These are phyloP conservation scores for Amorphotheca resinae DNA, from an alignment of 495 filamentous ascomycete species.

Conservation along the genomic window DNA sequence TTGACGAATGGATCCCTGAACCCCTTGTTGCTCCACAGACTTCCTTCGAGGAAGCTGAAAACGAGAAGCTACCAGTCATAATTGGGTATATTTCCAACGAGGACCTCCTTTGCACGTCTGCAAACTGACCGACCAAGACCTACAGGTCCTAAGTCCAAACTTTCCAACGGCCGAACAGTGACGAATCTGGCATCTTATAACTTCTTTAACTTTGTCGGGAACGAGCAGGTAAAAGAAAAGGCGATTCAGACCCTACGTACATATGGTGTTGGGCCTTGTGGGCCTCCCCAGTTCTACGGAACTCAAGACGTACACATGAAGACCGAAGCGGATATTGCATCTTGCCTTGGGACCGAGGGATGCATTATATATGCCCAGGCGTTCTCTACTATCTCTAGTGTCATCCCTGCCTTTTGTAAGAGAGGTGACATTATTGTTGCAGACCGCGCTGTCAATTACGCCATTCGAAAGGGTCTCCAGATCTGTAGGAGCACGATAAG, in stretches of 20 bases:
- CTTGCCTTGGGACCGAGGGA: slow-evolving; percentile 69
- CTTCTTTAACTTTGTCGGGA: slow-evolving; percentile 90
- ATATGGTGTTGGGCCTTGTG: slow-evolving; percentile 93
- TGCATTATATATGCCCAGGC: slow-evolving; percentile 94
- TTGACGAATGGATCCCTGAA: slow-evolving; percentile 95
- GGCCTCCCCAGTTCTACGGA: slow-evolving; percentile 94
- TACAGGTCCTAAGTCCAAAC: slow-evolving; percentile 78
- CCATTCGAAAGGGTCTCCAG: slow-evolving; percentile 88
- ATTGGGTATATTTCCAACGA: slow-evolving; percentile 50
- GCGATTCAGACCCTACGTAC: slow-evolving; percentile 85
- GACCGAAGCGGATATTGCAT: slow-evolving; percentile 85
- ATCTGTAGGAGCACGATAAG: slow-evolving; percentile 78
- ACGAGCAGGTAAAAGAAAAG: slow-evolving; percentile 85
- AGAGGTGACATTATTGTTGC: slow-evolving; percentile 96
- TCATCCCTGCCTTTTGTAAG: slow-evolving; percentile 94
- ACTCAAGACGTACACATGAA: slow-evolving; percentile 98
- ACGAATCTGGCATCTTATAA: slow-evolving; percentile 89
- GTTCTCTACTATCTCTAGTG: slow-evolving; percentile 85
- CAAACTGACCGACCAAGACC: slow-evolving; percentile 41
- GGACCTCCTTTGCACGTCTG: not conserved
- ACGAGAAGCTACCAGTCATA: slow-evolving; percentile 75
- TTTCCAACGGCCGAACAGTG: slow-evolving; percentile 80
- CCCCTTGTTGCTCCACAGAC: slow-evolving; percentile 67
- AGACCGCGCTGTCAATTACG: slow-evolving; percentile 88
- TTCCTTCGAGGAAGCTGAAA: slow-evolving; percentile 62